Evolutionary conservation across 1,284 basidiomycete species (phyloP).

Genomic region (Ceraceosorus bombacis): DNA sequence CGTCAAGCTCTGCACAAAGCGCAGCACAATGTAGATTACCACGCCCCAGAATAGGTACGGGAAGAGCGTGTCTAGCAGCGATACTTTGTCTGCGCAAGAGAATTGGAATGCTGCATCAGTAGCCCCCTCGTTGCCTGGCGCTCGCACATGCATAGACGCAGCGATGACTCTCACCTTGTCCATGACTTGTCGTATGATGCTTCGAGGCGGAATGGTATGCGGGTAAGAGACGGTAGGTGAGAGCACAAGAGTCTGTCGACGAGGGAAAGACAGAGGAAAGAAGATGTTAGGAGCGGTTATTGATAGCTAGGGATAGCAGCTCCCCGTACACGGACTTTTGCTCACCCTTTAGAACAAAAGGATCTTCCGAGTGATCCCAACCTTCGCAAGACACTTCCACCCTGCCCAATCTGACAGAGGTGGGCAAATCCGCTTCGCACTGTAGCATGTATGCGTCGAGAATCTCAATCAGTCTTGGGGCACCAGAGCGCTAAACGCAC

Average conservation of each 20-base stretch:
- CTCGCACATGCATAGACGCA: conserved; percentile 1
- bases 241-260: conserved; percentile 19
- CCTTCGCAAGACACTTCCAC: conserved; percentile 83
- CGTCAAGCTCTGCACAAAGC: background rate
- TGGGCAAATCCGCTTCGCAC: conserved; percentile 84
- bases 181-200: background rate
- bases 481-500: background rate
- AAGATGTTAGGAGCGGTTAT: too few relatives aligned
- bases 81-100: conserved; percentile 2
- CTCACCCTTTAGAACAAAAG: conserved; percentile 71
- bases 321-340: conserved; percentile 19
- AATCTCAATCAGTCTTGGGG: background rate
- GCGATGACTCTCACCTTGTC: background rate
- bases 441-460: conserved; percentile 41
- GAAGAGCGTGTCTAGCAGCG: conserved; percentile 53
- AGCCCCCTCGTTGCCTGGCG: too few relatives aligned
- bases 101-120: conserved; percentile 5
- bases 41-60: conserved; percentile 54
- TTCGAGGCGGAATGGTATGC: conserved; percentile 7
- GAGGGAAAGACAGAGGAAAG: too few relatives aligned
- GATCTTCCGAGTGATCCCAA: conserved; percentile 69
- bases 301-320: background rate
- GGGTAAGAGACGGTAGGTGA: conserved; percentile 24
- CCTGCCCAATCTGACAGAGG: conserved; percentile 67
- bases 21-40: conserved; percentile 12